Evolutionary conservation across 108 stramenopile species (phyloP), one percentile per base, ranked within the genome.

Genomic region (Cyclostephanos tholiformis): DNA sequence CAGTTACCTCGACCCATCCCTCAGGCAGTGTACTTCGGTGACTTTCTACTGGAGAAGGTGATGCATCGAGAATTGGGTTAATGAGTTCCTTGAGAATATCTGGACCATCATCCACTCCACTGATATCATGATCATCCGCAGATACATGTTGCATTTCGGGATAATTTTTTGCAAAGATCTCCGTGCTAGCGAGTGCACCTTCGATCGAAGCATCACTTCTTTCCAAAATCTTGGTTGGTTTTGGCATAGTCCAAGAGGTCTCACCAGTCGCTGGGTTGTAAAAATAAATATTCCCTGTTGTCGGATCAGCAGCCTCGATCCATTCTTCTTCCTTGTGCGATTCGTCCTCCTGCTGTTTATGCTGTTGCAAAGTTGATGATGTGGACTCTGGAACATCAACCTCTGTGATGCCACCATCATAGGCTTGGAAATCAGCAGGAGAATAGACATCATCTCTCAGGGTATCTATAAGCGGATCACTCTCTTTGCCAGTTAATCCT

Each of bases 1-100:
- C 92, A 16, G 67, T 43, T 0, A 68, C 38, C 57, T 91, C 83
- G 30, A 46, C 67, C 91, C 92, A 92, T 23, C 82, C 87, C 6
- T 80, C 79, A 2, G 85, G 84, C 43, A 91, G 65, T 19, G 38
- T 27, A 1, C 32, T 20, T 32, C 4, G 32, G 30, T 58, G 4
- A 27, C 16, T 29, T 12, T 27, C 27, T 35, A 16, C 9, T 58
- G 27, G 14, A 58, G 27, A 30, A 58, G 17, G 57, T 30, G 53
- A 55, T 46, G 44, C 16, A 46, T 46, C 44, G 44, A 46, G 44
- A 17, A 46, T 13, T 46, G 44, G 44, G 44, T 46, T 29, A 14
- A 13, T 58, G 0, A 30, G 19, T 58, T 58, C 57, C 57, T 12
- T 11, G 16, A 11, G 1, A 55, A 55, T 20, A 55, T 53, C 25